Evolutionary conservation across 2,329 filamentous ascomycete genomes (phyloP).

Genomic region (Aotearoamyces nothofagi): DNA sequence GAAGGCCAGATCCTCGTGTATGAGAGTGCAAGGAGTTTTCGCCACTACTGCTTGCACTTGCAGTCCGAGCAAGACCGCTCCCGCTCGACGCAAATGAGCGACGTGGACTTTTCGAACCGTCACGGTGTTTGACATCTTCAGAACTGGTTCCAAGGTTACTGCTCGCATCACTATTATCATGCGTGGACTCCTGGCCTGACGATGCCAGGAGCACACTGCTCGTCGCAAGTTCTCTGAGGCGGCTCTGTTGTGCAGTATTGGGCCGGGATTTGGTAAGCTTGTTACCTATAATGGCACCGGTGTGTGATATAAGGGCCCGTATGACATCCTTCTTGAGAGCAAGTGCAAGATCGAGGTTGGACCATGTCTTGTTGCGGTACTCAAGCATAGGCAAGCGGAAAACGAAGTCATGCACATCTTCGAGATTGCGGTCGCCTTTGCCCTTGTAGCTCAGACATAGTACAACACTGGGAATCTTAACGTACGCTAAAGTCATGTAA

Average conservation of each 20-base stretch:
- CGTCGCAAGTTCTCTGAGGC: conserved; percentile 71
- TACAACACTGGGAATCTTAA: conserved; percentile 89
- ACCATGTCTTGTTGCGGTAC: conserved; percentile 98
- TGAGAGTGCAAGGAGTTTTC: conserved; percentile 3
- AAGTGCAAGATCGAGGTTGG: conserved; percentile 84
- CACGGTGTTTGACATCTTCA: conserved; percentile 10
- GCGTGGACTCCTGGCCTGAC: conserved; percentile 13
- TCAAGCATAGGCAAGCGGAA: conserved; percentile 90
- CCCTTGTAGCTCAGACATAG: conserved; percentile 95
- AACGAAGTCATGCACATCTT: conserved; percentile 95
- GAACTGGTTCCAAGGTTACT: conserved; percentile 13
- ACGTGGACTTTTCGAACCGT: conserved; percentile 15
- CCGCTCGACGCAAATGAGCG: conserved; percentile 15
- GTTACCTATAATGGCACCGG: conserved; percentile 92
- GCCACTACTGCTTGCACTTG: conserved; percentile 15
- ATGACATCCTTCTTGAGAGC: conserved; percentile 91
- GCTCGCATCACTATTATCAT: conserved; percentile 18
- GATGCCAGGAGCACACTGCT: conserved; percentile 26
- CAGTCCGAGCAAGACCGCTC: conserved; percentile 10
- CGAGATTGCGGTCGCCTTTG: conserved; percentile 84
- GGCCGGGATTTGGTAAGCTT: conserved; percentile 87
- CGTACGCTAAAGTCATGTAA: conserved; percentile 93
- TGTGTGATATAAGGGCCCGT: conserved; percentile 85
- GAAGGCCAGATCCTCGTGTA: not conserved
- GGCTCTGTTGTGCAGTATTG: conserved; percentile 60